These are phyloP conservation scores for Penicillium paradoxum DNA, from an alignment of 495 filamentous ascomycete genomes.

Conservation along the genomic window DNA sequence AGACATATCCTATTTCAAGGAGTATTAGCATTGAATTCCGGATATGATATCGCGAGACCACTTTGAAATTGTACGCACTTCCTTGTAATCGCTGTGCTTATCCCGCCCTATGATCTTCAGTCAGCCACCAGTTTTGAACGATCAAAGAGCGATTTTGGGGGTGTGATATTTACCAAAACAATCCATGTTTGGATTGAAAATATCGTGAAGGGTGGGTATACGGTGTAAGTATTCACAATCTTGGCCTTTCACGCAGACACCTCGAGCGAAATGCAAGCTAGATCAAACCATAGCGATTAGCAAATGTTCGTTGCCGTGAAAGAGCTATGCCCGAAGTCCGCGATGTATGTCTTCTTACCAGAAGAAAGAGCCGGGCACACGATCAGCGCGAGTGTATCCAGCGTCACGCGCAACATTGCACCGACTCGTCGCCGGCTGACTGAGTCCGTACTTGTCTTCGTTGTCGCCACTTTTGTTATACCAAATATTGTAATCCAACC, in stretches of 20 bases:
- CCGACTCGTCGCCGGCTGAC: slow-evolving; percentile 66
- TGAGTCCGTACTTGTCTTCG: slow-evolving; percentile 76
- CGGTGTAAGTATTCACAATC: slow-evolving; percentile 96
- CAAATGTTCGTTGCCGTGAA: background rate
- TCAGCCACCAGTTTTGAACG: background rate
- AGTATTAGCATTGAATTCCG: slow-evolving; percentile 51
- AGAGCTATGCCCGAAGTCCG: background rate
- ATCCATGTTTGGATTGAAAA: slow-evolving; percentile 86
- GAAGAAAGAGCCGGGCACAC: slow-evolving; percentile 74
- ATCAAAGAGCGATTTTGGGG: slow-evolving; percentile 20
- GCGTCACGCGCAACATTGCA: slow-evolving; percentile 78
- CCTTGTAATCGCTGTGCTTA: slow-evolving; percentile 21
- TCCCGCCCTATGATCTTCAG: slow-evolving; percentile 6
- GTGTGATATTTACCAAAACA: slow-evolving; percentile 71
- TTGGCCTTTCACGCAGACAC: slow-evolving; percentile 75
- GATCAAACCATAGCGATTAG: slow-evolving; percentile 2
- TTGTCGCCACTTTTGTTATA: slow-evolving; percentile 65
- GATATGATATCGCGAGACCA: slow-evolving; percentile 25
- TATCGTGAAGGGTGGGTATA: slow-evolving; percentile 67
- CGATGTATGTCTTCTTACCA: slow-evolving; percentile 40
- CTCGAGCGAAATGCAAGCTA: slow-evolving; percentile 73
- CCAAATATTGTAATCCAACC: slow-evolving; percentile 91
- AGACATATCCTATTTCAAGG: slow-evolving; percentile 69
- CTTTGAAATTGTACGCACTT: slow-evolving; percentile 38
- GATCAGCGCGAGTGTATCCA: slow-evolving; percentile 88